Evolutionary conservation across 2,329 filamentous ascomycete genomes (phyloP).

Genomic region (Fusarium oligoseptatum): DNA sequence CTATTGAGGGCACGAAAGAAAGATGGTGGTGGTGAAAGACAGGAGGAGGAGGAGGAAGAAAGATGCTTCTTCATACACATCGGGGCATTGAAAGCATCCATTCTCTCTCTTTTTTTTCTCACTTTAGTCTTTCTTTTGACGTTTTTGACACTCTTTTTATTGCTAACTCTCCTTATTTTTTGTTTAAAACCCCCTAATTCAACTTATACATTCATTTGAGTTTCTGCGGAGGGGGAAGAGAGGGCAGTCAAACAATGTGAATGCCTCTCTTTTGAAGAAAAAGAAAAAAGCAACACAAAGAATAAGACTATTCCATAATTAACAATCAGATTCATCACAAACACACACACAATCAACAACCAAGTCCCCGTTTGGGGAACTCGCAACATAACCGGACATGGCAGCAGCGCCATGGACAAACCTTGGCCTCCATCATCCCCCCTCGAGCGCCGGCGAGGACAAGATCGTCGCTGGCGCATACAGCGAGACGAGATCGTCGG

Average conservation of each 20-base stretch:
- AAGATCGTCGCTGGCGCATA: constrained; percentile 31
- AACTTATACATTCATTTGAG: not conserved
- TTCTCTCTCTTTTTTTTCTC: not conserved
- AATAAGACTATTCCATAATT: not conserved
- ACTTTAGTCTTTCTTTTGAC: not conserved
- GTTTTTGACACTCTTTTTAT: not conserved
- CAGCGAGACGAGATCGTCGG: constrained; percentile 35
- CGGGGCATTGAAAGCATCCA: not conserved
- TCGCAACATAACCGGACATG: constrained; percentile 15
- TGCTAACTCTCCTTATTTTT: not conserved
- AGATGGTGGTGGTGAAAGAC: not conserved
- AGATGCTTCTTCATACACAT: not conserved
- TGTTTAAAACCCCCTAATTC: not conserved
- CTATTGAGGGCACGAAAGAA: constrained; percentile 2
- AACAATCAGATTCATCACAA: not conserved
- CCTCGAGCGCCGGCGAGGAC: constrained; percentile 20
- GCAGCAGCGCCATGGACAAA: constrained; percentile 32
- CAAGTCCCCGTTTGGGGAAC: not conserved
- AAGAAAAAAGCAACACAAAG: not conserved
- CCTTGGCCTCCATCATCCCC: constrained; percentile 31
- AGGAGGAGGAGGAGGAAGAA: not conserved
- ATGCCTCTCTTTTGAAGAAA: not conserved
- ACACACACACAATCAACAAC: not conserved
- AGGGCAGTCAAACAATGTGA: not conserved
- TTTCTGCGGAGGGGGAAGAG: not conserved